These are phyloP conservation scores for Pythium brachiatum DNA, from an alignment of 352 stramenopile genomes.

Conservation along the genomic window DNA sequence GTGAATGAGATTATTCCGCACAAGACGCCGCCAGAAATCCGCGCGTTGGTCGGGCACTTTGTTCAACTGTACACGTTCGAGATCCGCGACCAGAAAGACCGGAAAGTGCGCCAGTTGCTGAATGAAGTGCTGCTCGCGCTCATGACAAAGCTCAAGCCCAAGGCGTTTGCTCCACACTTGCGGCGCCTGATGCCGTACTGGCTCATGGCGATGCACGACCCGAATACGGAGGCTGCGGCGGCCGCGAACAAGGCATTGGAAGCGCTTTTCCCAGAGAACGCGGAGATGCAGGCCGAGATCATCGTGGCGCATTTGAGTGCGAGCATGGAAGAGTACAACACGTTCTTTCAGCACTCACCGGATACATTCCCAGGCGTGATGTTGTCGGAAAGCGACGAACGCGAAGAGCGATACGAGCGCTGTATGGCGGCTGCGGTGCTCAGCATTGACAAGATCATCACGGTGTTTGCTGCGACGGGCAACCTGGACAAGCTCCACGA, in stretches of 20 bases:
- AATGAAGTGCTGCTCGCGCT: conserved; percentile 69
- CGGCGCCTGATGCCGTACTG: conserved; percentile 74
- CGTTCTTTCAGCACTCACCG: conserved; percentile 57
- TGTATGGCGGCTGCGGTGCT: conserved; percentile 62
- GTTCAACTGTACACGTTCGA: conserved; percentile 76
- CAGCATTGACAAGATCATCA: conserved; percentile 55
- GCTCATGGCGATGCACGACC: conserved; percentile 80
- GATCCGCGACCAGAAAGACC: conserved; percentile 83
- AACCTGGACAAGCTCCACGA: conserved; percentile 42
- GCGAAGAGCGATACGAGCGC: conserved; percentile 72
- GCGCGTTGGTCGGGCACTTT: conserved; percentile 73
- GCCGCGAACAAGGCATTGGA: conserved; percentile 52
- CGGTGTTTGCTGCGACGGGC: conserved; percentile 40
- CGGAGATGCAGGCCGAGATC: conserved; percentile 31
- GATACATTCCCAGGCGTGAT: conserved; percentile 63
- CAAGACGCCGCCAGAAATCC: conserved; percentile 54
- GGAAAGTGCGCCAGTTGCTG: conserved; percentile 71
- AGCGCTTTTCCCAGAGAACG: conserved; percentile 40
- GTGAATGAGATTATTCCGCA: conserved; percentile 57
- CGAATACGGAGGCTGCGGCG: conserved; percentile 50
- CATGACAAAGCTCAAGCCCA: conserved; percentile 57
- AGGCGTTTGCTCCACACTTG: conserved; percentile 70
- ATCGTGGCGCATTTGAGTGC: conserved; percentile 21
- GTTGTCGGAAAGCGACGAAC: conserved; percentile 50
- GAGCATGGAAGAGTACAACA: conserved; percentile 57